Evolutionary conservation across 2,329 filamentous ascomycete genomes (phyloP).

Genomic region (Pyrenophora seminiperda): DNA sequence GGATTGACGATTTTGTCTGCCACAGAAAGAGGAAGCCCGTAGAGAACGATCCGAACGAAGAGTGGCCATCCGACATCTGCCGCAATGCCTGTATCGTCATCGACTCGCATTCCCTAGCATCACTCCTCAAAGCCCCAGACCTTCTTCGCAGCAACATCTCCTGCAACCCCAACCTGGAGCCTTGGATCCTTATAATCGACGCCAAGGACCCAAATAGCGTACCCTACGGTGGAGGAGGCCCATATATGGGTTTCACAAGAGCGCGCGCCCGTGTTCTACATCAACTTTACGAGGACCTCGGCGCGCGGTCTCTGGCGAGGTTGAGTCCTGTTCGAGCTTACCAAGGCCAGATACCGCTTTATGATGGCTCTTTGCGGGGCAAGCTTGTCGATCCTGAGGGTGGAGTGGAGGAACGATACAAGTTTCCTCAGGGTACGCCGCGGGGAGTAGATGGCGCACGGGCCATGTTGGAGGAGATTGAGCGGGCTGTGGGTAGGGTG

Average conservation of each 20-base stretch:
- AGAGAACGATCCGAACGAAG: background rate
- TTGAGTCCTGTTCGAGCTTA: background rate
- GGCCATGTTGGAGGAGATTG: background rate
- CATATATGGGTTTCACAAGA: background rate
- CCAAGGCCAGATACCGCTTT: conserved; percentile 1
- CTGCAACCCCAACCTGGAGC: background rate
- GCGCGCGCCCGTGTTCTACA: background rate
- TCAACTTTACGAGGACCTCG: background rate
- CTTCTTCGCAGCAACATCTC: background rate
- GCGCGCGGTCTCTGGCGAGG: background rate
- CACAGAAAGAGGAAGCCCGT: background rate
- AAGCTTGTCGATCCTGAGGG: background rate
- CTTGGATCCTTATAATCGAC: background rate
- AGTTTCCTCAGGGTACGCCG: background rate
- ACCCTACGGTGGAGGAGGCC: background rate
- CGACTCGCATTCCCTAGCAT: background rate
- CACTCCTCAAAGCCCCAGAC: background rate
- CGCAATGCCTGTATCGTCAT: background rate
- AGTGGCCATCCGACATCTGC: background rate
- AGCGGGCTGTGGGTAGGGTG: background rate
- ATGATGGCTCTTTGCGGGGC: background rate
- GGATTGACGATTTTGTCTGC: background rate
- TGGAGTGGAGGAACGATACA: background rate
- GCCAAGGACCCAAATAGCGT: background rate
- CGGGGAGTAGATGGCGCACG: background rate